A percentile compares a stretch with the other conserved stretches of the same genome.
Conservation (phyloP, 768 basidiomycete species). For the Phanerochaete carnosa region DNA sequence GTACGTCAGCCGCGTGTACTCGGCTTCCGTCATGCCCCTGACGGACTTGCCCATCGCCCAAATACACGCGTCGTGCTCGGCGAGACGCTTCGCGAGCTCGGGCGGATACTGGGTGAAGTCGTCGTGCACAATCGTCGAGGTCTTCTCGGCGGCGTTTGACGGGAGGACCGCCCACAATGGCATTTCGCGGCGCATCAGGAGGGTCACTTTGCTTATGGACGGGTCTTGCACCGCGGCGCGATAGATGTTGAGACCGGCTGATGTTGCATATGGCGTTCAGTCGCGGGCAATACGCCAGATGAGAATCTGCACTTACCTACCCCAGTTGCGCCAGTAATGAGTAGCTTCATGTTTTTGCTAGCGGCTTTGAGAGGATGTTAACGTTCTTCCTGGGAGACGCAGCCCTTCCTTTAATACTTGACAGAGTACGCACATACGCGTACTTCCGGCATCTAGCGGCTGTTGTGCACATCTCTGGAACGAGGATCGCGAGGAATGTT, state of each 20-base stretch:
- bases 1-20: constrained; percentile 33
- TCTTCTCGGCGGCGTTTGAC: constrained; percentile 25
- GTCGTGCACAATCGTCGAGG: constrained; percentile 27
- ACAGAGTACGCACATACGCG: too few relatives aligned
- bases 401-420: too few relatives aligned
- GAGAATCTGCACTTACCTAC: constrained; percentile 20
- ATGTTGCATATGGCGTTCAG: background rate
- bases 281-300: background rate
- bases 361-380: background rate
- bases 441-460: too few relatives aligned
- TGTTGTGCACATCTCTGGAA: too few relatives aligned
- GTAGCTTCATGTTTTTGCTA: constrained; percentile 21
- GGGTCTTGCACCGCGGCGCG: constrained; percentile 30
- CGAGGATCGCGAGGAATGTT: too few relatives aligned
- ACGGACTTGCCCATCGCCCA: constrained; percentile 34
- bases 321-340: constrained; percentile 34
- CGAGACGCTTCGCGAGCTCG: constrained; percentile 27
- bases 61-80: constrained; percentile 32
- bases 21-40: constrained; percentile 27
- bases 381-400: too few relatives aligned
- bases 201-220: constrained; percentile 27
- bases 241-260: constrained; percentile 34
- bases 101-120: constrained; percentile 33
- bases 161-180: constrained; percentile 30
- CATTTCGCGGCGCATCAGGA: constrained; percentile 32